Percentiles rank a stretch among this genome's conserved stretches.
Conservation (phyloP, 2,329 filamentous ascomycete genomes). For the Stylonectria norvegica region DNA sequence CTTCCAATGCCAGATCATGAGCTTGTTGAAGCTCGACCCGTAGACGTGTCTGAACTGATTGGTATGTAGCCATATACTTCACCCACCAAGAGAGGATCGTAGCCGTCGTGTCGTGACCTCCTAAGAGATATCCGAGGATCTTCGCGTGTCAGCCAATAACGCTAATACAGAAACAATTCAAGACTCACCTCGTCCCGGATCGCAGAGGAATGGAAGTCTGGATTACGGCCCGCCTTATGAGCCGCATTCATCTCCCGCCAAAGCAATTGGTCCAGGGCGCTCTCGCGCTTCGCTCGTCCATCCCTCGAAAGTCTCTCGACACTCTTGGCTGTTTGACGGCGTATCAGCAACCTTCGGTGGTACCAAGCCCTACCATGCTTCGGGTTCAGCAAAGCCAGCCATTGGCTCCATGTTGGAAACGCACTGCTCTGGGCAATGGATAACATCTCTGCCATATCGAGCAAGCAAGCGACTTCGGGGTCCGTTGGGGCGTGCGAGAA, state of each 20-base stretch:
- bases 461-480: constrained; percentile 20
- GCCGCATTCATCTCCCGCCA: constrained; percentile 32
- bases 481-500: constrained; percentile 15
- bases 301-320: constrained; percentile 13
- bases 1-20: constrained; percentile 15
- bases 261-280: constrained; percentile 34
- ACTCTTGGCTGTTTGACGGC: constrained; percentile 19
- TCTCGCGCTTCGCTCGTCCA: constrained; percentile 13
- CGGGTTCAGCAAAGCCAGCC: constrained; percentile 22
- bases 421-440: constrained; percentile 22
- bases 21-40: constrained; percentile 23
- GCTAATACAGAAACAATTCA: neutral
- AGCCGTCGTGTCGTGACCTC: constrained; percentile 29
- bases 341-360: constrained; percentile 19
- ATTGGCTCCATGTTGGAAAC: constrained; percentile 19
- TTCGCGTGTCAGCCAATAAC: constrained; percentile 2
- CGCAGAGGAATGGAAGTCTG: constrained; percentile 30
- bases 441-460: constrained; percentile 26
- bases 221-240: constrained; percentile 26
- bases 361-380: constrained; percentile 25
- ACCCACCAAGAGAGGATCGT: constrained; percentile 29
- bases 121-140: constrained; percentile 29
- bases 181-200: constrained; percentile 35
- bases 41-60: constrained; percentile 23
- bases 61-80: constrained; percentile 26